Evolutionary conservation across 768 basidiomycete species (phyloP).

Genomic region (Mycena amicta): DNA sequence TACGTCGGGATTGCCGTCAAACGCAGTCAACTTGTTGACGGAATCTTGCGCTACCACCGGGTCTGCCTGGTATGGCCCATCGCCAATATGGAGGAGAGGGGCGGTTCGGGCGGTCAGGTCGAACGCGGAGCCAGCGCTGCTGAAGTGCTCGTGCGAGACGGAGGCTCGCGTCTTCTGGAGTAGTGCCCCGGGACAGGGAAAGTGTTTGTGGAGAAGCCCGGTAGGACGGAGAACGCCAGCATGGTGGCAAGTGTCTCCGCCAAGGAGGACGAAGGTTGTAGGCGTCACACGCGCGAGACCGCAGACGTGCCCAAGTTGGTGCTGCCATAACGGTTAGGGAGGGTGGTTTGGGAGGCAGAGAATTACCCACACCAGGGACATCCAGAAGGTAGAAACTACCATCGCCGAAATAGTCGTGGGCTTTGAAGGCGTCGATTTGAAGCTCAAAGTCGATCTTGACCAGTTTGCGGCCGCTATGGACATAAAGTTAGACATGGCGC

Average conservation of each 20-base stretch:
- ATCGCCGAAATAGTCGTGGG: slow-evolving; percentile 20
- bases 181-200: slow-evolving; percentile 11
- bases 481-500: too few species aligned
- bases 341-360: background rate
- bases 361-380: slow-evolving; percentile 16
- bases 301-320: slow-evolving; percentile 18
- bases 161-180: background rate
- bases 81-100: slow-evolving; percentile 7
- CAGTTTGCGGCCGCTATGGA: too few species aligned
- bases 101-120: slow-evolving; percentile 1
- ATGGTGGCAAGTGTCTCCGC: slow-evolving; percentile 22
- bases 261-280: slow-evolving; percentile 19
- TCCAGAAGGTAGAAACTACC: slow-evolving; percentile 23
- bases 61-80: slow-evolving; percentile 13
- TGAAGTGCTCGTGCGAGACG: background rate
- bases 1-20: slow-evolving; percentile 24
- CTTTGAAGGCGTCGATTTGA: slow-evolving; percentile 10
- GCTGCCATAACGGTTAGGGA: too few species aligned
- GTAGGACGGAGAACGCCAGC: slow-evolving; percentile 22
- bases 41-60: slow-evolving; percentile 11
- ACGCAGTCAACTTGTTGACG: slow-evolving; percentile 5
- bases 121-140: background rate
- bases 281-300: slow-evolving; percentile 20
- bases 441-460: slow-evolving; percentile 8
- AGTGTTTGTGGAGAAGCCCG: slow-evolving; percentile 9